These are phyloP conservation scores for Kwoniella bestiolae DNA, from an alignment of 768 basidiomycete genomes.

Conservation along the genomic window DNA sequence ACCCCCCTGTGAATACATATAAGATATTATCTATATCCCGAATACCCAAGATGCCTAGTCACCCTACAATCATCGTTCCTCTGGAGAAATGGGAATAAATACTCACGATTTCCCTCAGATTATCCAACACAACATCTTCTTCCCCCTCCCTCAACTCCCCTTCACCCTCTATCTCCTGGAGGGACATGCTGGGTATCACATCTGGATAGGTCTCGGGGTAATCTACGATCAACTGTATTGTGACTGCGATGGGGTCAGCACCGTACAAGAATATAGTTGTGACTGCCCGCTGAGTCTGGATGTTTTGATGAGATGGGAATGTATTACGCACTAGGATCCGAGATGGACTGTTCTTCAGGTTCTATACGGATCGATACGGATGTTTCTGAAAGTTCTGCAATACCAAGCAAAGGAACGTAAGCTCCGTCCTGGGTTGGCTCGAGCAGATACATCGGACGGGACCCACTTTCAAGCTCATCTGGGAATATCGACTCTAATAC, in stretches of 20 bases:
- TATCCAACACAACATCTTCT: constrained; percentile 64
- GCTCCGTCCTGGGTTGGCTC: constrained; percentile 5
- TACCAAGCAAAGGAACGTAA: constrained; percentile 5
- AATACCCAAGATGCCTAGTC: too few relatives aligned
- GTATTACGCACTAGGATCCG: constrained; percentile 64
- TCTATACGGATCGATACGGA: constrained; percentile 83
- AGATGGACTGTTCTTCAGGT: constrained; percentile 76
- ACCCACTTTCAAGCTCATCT: constrained; percentile 87
- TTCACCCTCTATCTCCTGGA: constrained; percentile 68
- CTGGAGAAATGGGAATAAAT: constrained; percentile 24
- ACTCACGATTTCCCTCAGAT: constrained; percentile 66
- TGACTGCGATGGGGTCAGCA: constrained; percentile 63
- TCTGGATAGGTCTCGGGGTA: constrained; percentile 88
- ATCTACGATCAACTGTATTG: constrained; percentile 70
- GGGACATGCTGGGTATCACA: constrained; percentile 70
- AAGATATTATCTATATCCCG: too few relatives aligned
- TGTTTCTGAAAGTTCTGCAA: constrained; percentile 85
- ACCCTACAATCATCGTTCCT: too few relatives aligned
- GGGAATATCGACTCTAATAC: constrained; percentile 96
- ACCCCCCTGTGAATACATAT: too few relatives aligned
- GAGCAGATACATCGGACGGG: constrained; percentile 11
- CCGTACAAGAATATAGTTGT: constrained; percentile 5
- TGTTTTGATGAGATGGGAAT: not conserved
- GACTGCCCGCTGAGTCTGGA: constrained; percentile 10
- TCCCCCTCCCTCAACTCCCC: constrained; percentile 62